phyloP scores from a whole-genome alignment of 78 protist species.

The Dictyostelium intermedium region DNA sequence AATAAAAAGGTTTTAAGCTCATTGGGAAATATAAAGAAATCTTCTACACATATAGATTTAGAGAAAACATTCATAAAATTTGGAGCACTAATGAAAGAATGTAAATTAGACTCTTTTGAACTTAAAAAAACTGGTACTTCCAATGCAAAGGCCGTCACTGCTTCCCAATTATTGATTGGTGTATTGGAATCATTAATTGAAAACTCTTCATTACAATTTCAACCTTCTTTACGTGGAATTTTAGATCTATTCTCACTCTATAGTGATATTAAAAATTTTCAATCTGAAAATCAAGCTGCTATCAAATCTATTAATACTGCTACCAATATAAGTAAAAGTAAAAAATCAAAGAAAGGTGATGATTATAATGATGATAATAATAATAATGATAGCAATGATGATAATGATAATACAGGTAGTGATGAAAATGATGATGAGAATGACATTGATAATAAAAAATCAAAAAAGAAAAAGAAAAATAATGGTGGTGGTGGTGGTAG shows the following conservation, averaged over 20 bases:
- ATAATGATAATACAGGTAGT: not conserved
- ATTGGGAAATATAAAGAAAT: not conserved
- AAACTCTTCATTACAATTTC: not conserved
- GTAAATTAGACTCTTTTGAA: not conserved
- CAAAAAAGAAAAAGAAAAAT: not conserved
- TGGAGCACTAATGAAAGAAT: not conserved
- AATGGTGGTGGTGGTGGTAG: not conserved
- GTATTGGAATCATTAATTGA: conserved; percentile 51
- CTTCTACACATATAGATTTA: not conserved
- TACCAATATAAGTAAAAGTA: not conserved
- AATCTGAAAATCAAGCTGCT: not conserved
- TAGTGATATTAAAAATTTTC: not conserved
- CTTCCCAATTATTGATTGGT: conserved; percentile 14
- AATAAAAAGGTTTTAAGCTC: not conserved
- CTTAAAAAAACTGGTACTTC: not conserved
- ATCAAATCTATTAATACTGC: not conserved
- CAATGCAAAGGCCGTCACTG: not conserved
- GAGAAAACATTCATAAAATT: not conserved
- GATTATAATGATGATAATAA: not conserved
- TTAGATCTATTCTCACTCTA: not conserved
- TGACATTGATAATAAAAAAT: not conserved
- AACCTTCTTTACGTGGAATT: not conserved
- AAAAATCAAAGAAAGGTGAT: not conserved
- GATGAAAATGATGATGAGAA: not conserved
- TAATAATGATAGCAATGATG: not conserved